phyloP scores from a whole-genome alignment of 495 filamentous ascomycete species.

The Neurospora sp. region DNA sequence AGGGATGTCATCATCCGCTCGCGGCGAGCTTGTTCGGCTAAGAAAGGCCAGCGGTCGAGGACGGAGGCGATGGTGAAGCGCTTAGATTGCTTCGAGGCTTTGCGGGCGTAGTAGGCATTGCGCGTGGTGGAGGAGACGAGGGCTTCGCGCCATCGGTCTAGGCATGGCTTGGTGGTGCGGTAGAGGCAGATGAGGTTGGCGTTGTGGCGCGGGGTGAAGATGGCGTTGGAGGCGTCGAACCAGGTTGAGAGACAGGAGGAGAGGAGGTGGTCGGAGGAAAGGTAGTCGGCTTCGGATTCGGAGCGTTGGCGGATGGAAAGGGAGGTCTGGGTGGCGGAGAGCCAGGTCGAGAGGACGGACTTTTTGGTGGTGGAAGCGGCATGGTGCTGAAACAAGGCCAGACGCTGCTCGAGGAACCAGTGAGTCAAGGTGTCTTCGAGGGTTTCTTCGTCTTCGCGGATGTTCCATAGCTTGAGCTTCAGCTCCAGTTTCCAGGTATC shows the following conservation, averaged over 20 bases:
- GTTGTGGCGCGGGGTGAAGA: constrained; percentile 11
- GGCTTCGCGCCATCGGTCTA: constrained; percentile 18
- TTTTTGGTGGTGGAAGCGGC: constrained; percentile 6
- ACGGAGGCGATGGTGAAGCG: constrained; percentile 7
- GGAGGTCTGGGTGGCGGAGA: background rate
- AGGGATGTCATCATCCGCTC: constrained; percentile 17
- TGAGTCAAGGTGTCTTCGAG: constrained; percentile 9
- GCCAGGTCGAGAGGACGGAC: constrained; percentile 3
- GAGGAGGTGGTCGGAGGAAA: constrained; percentile 13
- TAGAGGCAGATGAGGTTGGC: constrained; percentile 19
- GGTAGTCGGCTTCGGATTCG: constrained; percentile 9
- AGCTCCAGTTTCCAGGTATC: constrained; percentile 16
- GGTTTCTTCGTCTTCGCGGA: constrained; percentile 6
- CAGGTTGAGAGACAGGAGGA: constrained; percentile 5
- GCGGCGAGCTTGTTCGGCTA: constrained; percentile 10
- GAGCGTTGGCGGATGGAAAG: background rate
- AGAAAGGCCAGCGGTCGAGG: constrained; percentile 17
- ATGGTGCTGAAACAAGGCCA: constrained; percentile 14
- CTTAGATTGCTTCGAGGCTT: constrained; percentile 6
- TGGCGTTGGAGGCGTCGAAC: constrained; percentile 16
- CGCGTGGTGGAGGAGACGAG: constrained; percentile 2
- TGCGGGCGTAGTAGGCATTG: background rate
- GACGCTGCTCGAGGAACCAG: constrained; percentile 17
- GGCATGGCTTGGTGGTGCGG: constrained; percentile 13
- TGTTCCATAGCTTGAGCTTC: constrained; percentile 13